Evolutionary conservation across 805 yeast genomes (phyloP).

Genomic region (Cyberlindnera xishuangbannaensis): DNA sequence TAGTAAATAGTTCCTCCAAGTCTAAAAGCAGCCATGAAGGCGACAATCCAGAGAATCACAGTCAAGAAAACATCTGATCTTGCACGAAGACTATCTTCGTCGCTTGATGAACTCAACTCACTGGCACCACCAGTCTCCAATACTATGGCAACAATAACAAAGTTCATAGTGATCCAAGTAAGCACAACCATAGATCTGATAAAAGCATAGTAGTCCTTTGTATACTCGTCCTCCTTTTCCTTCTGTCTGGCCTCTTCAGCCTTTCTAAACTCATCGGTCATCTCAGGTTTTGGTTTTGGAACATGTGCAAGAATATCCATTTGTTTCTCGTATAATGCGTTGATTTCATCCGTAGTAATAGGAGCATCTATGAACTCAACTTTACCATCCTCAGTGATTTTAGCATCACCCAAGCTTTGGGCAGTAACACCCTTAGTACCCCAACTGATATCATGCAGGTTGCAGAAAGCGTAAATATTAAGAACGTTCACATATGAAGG

Average conservation of each 20-base stretch:
- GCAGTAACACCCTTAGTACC: constrained; percentile 85
- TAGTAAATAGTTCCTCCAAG: constrained; percentile 69
- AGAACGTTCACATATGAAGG: constrained; percentile 90
- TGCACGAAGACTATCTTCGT: constrained; percentile 5
- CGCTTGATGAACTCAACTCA: constrained; percentile 24
- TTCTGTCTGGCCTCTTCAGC: constrained; percentile 30
- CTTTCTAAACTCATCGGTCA: constrained; percentile 24
- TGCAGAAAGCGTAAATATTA: constrained; percentile 93
- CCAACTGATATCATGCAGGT: constrained; percentile 95
- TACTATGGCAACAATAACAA: constrained; percentile 75
- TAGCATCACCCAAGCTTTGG: constrained; percentile 81
- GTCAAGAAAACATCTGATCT: constrained; percentile 68
- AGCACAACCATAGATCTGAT: constrained; percentile 86
- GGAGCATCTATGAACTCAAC: constrained; percentile 64
- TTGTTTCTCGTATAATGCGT: constrained; percentile 62
- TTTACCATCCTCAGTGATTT: constrained; percentile 58
- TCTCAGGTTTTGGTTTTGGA: constrained; percentile 23
- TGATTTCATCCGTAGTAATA: constrained; percentile 70
- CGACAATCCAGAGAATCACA: constrained; percentile 89
- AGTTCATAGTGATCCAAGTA: constrained; percentile 84
- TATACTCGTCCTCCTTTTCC: constrained; percentile 43
- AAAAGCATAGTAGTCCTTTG: constrained; percentile 82
- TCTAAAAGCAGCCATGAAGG: constrained; percentile 80
- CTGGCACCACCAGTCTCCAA: constrained; percentile 77
- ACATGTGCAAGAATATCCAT: constrained; percentile 47